These are phyloP conservation scores for Aspergillus asperescens DNA, from an alignment of 495 filamentous ascomycete species.

Conservation along the genomic window DNA sequence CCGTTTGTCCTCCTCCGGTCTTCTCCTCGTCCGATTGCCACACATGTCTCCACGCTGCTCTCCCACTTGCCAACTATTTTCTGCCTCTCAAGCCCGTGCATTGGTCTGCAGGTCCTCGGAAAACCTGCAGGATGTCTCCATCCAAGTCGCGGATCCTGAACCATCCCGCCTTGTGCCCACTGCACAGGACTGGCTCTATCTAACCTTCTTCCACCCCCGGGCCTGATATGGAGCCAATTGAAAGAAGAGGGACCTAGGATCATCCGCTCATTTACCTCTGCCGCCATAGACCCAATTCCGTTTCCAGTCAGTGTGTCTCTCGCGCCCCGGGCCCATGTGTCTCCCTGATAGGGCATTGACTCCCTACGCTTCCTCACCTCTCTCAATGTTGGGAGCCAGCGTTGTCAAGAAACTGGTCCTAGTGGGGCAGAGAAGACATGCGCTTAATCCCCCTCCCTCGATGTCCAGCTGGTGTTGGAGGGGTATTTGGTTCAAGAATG, in stretches of 20 bases:
- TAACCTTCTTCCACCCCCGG: conserved; percentile 1
- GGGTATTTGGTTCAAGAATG: conserved; percentile 24
- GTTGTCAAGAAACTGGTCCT: conserved; percentile 11
- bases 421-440: conserved; percentile 17
- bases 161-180: conserved; percentile 2
- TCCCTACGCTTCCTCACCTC: conserved; percentile 9
- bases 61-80: conserved; percentile 19
- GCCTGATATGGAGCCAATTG: conserved; percentile 9
- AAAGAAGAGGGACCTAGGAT: conserved; percentile 7
- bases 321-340: conserved; percentile 38
- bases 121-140: conserved; percentile 1
- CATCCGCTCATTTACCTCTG: conserved; percentile 6
- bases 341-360: conserved; percentile 34
- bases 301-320: conserved; percentile 12
- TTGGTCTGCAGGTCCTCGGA: conserved; percentile 6
- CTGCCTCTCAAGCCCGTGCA: background rate
- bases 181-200: conserved; percentile 4
- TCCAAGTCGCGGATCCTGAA: background rate
- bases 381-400: conserved; percentile 15
- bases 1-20: conserved; percentile 1
- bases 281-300: conserved; percentile 8
- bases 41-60: conserved; percentile 20
- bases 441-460: conserved; percentile 12
- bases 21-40: conserved; percentile 8
- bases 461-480: conserved; percentile 2